Evolutionary conservation across 208 protist species (phyloP).

Genomic region (Acanthamoeba divionensis): DNA sequence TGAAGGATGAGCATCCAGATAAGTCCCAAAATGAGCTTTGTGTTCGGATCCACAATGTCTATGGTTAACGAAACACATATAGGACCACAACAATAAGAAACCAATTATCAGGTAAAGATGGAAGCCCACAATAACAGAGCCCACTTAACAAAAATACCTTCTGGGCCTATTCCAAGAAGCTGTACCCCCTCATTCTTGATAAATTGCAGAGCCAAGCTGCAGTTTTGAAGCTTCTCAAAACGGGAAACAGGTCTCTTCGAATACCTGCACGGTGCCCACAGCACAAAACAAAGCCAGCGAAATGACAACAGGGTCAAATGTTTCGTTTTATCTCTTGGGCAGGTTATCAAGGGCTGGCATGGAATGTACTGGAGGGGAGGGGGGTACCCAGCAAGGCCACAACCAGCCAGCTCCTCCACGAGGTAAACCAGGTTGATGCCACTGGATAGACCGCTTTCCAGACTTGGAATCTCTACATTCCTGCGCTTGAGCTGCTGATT

Average conservation of each 20-base stretch:
- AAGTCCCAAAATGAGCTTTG: constrained; percentile 50
- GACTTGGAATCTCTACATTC: background rate
- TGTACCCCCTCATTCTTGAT: constrained; percentile 48
- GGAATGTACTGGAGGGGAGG: no score
- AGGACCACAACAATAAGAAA: background rate
- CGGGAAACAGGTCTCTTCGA: background rate
- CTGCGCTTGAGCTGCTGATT: constrained; percentile 12
- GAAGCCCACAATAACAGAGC: background rate
- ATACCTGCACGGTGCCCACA: background rate
- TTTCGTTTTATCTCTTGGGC: no score
- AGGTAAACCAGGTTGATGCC: constrained; percentile 24
- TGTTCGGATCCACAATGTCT: constrained; percentile 48
- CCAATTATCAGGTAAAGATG: background rate
- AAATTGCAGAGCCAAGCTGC: constrained; percentile 21
- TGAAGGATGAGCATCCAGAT: constrained; percentile 48
- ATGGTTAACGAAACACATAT: background rate
- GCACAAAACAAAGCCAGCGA: no score
- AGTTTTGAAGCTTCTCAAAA: constrained; percentile 43
- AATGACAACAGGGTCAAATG: no score
- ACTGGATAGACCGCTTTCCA: background rate
- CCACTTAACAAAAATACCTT: background rate
- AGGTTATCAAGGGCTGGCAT: no score
- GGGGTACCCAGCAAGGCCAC: constrained; percentile 7
- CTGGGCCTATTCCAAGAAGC: constrained; percentile 19
- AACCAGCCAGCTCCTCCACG: constrained; percentile 12